Evolutionary conservation across 352 stramenopile genomes (phyloP).

Genomic region (Phytopythium delawarense): DNA sequence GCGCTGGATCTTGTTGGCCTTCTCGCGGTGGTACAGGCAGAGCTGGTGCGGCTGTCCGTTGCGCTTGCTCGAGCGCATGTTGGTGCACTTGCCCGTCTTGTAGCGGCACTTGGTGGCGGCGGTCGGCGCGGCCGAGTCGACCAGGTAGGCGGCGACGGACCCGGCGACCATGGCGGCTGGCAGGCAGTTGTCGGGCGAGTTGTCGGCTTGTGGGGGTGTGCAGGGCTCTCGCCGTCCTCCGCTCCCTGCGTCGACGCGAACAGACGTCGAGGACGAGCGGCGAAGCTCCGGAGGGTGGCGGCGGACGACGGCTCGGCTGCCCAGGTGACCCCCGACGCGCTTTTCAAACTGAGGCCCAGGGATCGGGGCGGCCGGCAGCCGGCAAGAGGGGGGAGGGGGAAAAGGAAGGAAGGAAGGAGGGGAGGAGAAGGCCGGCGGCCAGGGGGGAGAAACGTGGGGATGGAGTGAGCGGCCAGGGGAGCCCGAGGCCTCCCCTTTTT

Average conservation of each 20-base stretch:
- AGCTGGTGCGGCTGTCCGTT: slow-evolving; percentile 85
- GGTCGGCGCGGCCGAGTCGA: slow-evolving; percentile 5
- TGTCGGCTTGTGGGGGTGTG: neutral
- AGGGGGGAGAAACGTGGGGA: neutral
- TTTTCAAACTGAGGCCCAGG: slow-evolving; percentile 1
- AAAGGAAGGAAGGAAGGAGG: neutral
- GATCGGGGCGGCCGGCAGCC: neutral
- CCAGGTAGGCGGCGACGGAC: slow-evolving; percentile 7
- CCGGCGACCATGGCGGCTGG: slow-evolving; percentile 6
- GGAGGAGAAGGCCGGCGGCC: neutral
- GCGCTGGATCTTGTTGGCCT: slow-evolving; percentile 88
- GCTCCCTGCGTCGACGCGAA: neutral
- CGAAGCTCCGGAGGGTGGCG: neutral
- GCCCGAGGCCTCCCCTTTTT: slow-evolving; percentile 1
- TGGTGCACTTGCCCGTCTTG: slow-evolving; percentile 87
- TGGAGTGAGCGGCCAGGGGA: neutral
- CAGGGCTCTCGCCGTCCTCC: slow-evolving; percentile 5
- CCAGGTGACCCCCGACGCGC: slow-evolving; percentile 2
- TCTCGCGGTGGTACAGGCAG: slow-evolving; percentile 86
- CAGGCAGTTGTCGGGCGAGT: too few species aligned
- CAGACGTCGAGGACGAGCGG: slow-evolving; percentile 6
- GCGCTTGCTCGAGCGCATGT: slow-evolving; percentile 77
- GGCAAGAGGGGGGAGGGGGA: neutral
- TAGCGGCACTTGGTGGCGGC: slow-evolving; percentile 60
- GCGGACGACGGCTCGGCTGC: slow-evolving; percentile 1